Conservation (phyloP, 176 grass and related monocot genomes). For the Pontederia paniculata region DNA sequence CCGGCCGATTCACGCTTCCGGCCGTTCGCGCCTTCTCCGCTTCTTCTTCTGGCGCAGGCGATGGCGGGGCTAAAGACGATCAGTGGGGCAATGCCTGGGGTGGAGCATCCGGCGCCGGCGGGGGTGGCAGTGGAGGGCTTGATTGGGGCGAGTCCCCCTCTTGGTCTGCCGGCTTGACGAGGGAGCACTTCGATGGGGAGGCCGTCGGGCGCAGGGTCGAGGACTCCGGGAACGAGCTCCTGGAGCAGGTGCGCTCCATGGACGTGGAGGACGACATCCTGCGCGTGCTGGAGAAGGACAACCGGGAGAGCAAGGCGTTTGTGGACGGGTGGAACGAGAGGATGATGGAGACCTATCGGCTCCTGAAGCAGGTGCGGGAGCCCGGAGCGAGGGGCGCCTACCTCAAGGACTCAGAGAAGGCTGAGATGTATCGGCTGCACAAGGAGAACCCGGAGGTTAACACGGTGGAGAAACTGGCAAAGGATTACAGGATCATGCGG, state of each 20-base stretch:
- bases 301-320: constrained; percentile 27
- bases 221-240: background rate
- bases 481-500: constrained; percentile 87
- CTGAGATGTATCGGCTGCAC: constrained; percentile 90
- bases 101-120: too few species aligned
- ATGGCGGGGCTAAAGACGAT: background rate
- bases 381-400: constrained; percentile 60
- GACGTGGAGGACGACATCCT: constrained; percentile 48
- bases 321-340: constrained; percentile 54
- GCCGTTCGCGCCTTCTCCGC: background rate
- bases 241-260: constrained; percentile 35
- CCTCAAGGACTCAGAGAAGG: constrained; percentile 91
- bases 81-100: background rate
- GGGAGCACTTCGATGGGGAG: constrained; percentile 83
- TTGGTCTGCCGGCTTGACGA: constrained; percentile 80
- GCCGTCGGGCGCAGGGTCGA: constrained; percentile 13
- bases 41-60: background rate
- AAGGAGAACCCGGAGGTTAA: constrained; percentile 78
- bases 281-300: constrained; percentile 26
- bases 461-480: constrained; percentile 84
- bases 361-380: constrained; percentile 81
- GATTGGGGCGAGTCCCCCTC: constrained; percentile 59
- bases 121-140: constrained; percentile 14
- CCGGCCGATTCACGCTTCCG: background rate
- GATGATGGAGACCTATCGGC: constrained; percentile 45